phyloP scores from a whole-genome alignment of 768 basidiomycete genomes.

The Austroboletus eburneus region DNA sequence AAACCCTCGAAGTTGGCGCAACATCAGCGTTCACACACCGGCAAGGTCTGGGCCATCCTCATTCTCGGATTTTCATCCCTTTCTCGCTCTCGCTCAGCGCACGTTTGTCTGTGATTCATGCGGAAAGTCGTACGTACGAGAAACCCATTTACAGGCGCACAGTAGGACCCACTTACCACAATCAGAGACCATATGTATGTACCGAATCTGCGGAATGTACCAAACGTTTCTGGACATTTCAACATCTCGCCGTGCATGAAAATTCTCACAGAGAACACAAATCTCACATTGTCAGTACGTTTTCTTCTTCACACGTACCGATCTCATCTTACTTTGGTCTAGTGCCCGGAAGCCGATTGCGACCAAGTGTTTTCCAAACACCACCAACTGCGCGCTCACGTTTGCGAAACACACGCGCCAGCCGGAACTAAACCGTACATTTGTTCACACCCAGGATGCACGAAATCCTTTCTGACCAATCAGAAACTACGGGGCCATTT shows the following conservation, averaged over 20 bases:
- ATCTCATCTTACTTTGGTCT: background rate
- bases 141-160: constrained; percentile 86
- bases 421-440: constrained; percentile 81
- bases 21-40: constrained; percentile 86
- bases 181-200: constrained; percentile 67
- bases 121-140: constrained; percentile 78
- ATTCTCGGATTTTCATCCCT: background rate
- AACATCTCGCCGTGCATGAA: constrained; percentile 75
- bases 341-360: constrained; percentile 73
- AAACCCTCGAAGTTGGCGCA: constrained; percentile 85
- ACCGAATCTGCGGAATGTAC: constrained; percentile 50
- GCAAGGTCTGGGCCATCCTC: constrained; percentile 55
- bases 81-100: constrained; percentile 46
- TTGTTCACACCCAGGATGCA: constrained; percentile 73
- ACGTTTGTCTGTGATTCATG: constrained; percentile 79
- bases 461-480: constrained; percentile 75
- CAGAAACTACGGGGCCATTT: constrained; percentile 76
- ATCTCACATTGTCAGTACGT: constrained; percentile 65
- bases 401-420: constrained; percentile 65
- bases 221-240: constrained; percentile 91
- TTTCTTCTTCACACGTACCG: background rate
- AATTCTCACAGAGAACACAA: constrained; percentile 71
- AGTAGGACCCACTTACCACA: constrained; percentile 67
- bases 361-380: constrained; percentile 69
- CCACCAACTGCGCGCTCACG: constrained; percentile 75